Evolutionary conservation across 352 stramenopile genomes (phyloP).

Genomic region (Halophytophthora batemanensis): DNA sequence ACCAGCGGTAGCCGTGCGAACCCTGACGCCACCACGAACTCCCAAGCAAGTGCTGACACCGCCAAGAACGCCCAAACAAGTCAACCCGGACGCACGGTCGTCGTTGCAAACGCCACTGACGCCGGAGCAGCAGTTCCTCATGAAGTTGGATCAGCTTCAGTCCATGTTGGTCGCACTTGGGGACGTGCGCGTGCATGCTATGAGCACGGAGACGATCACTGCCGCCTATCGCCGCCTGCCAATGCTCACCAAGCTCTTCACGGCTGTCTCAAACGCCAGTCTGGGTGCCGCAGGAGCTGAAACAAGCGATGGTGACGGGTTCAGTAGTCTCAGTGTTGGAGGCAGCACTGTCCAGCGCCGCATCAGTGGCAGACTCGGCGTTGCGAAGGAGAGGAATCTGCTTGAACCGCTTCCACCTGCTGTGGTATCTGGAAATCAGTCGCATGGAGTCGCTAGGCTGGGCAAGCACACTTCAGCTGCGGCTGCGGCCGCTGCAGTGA

Average conservation of each 20-base stretch:
- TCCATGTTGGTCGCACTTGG: conserved; percentile 39
- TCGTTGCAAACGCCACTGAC: conserved; percentile 30
- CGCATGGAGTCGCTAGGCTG: neutral
- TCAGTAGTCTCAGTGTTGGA: conserved; percentile 8
- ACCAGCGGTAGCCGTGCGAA: neutral
- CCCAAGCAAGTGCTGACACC: too few species aligned
- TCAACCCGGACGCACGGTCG: conserved; percentile 7
- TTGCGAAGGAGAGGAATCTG: conserved; percentile 6
- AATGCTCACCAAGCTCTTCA: conserved; percentile 41
- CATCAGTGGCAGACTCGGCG: conserved; percentile 10
- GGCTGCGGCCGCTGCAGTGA: neutral
- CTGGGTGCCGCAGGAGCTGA: conserved; percentile 43
- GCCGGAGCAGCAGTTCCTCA: conserved; percentile 53
- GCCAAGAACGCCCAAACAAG: too few species aligned
- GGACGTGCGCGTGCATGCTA: conserved; percentile 36
- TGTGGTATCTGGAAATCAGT: neutral
- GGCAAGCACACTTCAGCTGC: neutral
- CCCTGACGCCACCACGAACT: conserved; percentile 1
- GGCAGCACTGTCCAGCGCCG: conserved; percentile 7
- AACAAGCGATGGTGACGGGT: conserved; percentile 4
- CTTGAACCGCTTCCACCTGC: conserved; percentile 1
- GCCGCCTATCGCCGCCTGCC: conserved; percentile 47
- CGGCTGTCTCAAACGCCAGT: conserved; percentile 29
- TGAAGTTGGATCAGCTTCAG: conserved; percentile 67
- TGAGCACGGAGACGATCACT: conserved; percentile 54